Base-by-base conservation (phyloP, 208 protist species). In the Acanthamoeba healyi region DNA sequence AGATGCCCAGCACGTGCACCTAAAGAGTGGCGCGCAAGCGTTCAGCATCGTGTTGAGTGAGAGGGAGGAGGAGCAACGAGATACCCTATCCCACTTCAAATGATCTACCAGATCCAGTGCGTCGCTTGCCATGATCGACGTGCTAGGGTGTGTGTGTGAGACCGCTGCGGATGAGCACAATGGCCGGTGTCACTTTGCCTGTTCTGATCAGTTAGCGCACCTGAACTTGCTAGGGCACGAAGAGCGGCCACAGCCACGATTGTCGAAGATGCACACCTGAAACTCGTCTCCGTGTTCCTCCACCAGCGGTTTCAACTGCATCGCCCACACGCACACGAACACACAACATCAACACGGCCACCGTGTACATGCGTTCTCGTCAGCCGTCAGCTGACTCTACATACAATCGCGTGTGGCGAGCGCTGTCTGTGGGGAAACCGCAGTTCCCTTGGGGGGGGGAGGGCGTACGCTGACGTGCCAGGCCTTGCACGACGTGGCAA, bases 191-290 rank as follows among this genome's bases (percentile, higher is more conserved):
- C n/a, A n/a, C n/a, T n/a, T n/a, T n/a, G n/a, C n/a, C n/a, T n/a
- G n/a, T n/a, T n/a, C n/a, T n/a, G n/a, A n/a, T n/a, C n/a, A n/a
- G n/a, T n/a, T n/a, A n/a, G n/a, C 79, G 58, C 29, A 88, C 79
- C 46, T 88, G 79, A 65, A 88, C 46, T 63, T 54, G 9, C 29
- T 32, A n/a, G 79, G 79, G 22, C 79, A 65, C 19, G 46, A 54
- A 12, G 46, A 65, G 79, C 79, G 79, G 29, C 79, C 79, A 15
- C 42, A 54, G 51, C 79, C 79, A 5, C 79, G 79, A 26, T 88
- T 88, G 79, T 88, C 79, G 42, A 88, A 88, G 29, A 88, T 88
- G 36, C 79, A 88, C 40, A 88, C 19, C 51, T 88, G 29, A 32
- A 63, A 61, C 44, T 88, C 79, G 32, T 88, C 51, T 10, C 51